These are phyloP conservation scores for Tetrahymena borealis DNA, from an alignment of 73 alveolate species.

Conservation along the genomic window DNA sequence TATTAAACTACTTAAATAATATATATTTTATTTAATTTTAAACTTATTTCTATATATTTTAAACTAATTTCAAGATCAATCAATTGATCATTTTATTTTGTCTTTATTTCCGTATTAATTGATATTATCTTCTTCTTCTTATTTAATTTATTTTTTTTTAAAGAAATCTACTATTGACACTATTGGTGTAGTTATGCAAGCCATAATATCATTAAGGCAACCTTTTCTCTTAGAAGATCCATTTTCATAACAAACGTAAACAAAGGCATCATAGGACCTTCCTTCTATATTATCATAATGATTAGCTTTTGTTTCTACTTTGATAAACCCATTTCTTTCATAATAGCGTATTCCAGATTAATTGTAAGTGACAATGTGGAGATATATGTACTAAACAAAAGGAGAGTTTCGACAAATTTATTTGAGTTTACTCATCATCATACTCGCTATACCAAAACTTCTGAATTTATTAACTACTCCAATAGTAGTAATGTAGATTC, in stretches of 20 bases:
- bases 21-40: too few relatives aligned
- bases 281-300: constrained; percentile 15
- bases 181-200: neutral
- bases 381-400: constrained; percentile 1
- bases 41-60: too few relatives aligned
- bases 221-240: neutral
- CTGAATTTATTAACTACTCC: constrained; percentile 29
- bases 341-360: constrained; percentile 2
- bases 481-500: constrained; percentile 12
- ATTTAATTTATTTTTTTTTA: neutral
- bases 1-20: too few relatives aligned
- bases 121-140: neutral
- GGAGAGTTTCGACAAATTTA: neutral
- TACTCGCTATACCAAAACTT: constrained; percentile 17
- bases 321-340: constrained; percentile 15
- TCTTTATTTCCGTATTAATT: too few relatives aligned
- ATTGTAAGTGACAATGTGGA: constrained; percentile 24
- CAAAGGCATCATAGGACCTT: constrained; percentile 17
- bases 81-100: too few relatives aligned
- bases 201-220: neutral
- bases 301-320: neutral
- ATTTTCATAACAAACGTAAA: constrained; percentile 3
- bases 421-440: constrained; percentile 6
- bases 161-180: neutral
- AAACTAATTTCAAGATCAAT: too few relatives aligned